Evolutionary conservation across 2,329 filamentous ascomycete genomes (phyloP).

Genomic region (Penicillium sp.): DNA sequence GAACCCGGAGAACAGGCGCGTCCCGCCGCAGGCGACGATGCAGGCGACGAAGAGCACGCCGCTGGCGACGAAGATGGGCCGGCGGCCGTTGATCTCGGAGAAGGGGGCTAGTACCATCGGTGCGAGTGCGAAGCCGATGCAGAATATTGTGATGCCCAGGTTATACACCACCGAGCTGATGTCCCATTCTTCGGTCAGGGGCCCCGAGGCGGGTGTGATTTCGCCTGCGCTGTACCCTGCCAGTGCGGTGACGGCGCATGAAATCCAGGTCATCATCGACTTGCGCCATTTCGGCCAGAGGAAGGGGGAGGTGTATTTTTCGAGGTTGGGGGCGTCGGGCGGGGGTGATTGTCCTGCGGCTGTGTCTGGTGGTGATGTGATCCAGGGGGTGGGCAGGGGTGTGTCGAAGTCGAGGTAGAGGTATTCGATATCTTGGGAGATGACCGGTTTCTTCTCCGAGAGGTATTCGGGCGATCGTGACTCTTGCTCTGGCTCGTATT

Average conservation of each 20-base stretch:
- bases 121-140: slow-evolving; percentile 76
- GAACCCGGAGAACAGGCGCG: slow-evolving; percentile 72
- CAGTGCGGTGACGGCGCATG: slow-evolving; percentile 74
- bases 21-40: slow-evolving; percentile 75
- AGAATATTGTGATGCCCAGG: slow-evolving; percentile 81
- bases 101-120: slow-evolving; percentile 90
- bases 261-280: slow-evolving; percentile 70
- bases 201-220: slow-evolving; percentile 71
- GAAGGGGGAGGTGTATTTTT: slow-evolving; percentile 71
- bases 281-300: slow-evolving; percentile 75
- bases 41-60: slow-evolving; percentile 73
- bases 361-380: slow-evolving; percentile 34
- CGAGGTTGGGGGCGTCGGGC: slow-evolving; percentile 68
- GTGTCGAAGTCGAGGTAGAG: slow-evolving; percentile 69
- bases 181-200: slow-evolving; percentile 70
- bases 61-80: slow-evolving; percentile 78
- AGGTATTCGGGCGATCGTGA: not conserved
- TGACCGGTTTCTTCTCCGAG: not conserved
- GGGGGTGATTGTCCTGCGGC: slow-evolving; percentile 40
- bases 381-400: slow-evolving; percentile 54
- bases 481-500: not conserved
- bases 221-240: slow-evolving; percentile 83
- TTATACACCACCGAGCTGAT: slow-evolving; percentile 70
- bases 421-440: slow-evolving; percentile 52
- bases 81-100: slow-evolving; percentile 84